Evolutionary conservation across 371 early-diverging fungal species (phyloP).

Genomic region (Syncephalastrum racemosum): DNA sequence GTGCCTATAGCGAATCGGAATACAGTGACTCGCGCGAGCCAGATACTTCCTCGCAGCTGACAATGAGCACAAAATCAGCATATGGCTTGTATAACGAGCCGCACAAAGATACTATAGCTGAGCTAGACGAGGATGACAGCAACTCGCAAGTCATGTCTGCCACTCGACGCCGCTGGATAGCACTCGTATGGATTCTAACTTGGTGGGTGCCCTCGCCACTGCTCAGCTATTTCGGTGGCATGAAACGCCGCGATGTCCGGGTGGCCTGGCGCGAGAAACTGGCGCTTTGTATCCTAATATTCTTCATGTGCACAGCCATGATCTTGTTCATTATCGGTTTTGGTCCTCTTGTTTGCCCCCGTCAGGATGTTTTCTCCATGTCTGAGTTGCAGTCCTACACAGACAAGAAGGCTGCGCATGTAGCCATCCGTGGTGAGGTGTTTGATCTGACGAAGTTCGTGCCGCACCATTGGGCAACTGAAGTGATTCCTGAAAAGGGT

Average conservation of each 20-base stretch:
- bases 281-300: constrained; percentile 74
- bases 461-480: constrained; percentile 49
- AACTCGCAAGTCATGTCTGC: constrained; percentile 28
- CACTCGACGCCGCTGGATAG: constrained; percentile 75
- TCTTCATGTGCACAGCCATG: constrained; percentile 52
- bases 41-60: constrained; percentile 9
- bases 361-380: constrained; percentile 64
- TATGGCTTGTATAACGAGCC: constrained; percentile 9
- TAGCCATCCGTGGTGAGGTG: constrained; percentile 71
- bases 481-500: constrained; percentile 46
- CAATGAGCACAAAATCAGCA: constrained; percentile 6
- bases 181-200: constrained; percentile 80
- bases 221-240: constrained; percentile 64
- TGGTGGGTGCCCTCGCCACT: constrained; percentile 85
- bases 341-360: constrained; percentile 85
- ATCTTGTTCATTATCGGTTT: constrained; percentile 73
- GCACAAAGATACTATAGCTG: constrained; percentile 13
- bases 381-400: constrained; percentile 42
- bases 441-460: constrained; percentile 69
- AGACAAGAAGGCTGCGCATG: constrained; percentile 44
- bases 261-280: constrained; percentile 88
- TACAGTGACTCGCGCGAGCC: constrained; percentile 10
- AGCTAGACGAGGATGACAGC: constrained; percentile 13
- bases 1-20: neutral
- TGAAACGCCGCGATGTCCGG: constrained; percentile 79